phyloP scores from a whole-genome alignment of 1,284 basidiomycete genomes.

The Austroboletus novae-zelandiae region DNA sequence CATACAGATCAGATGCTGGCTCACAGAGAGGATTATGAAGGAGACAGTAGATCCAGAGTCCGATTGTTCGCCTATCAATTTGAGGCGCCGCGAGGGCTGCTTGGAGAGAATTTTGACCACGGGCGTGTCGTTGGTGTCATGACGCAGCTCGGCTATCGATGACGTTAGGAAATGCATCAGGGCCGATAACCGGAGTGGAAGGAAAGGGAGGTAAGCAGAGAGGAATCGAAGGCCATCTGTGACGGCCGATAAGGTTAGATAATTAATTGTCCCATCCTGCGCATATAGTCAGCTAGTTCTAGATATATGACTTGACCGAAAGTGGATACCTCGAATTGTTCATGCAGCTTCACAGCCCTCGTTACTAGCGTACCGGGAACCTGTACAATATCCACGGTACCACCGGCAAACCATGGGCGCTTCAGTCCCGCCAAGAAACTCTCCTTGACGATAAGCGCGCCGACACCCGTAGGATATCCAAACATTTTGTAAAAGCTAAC shows the following conservation, averaged over 20 bases:
- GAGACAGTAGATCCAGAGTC: conserved; percentile 67
- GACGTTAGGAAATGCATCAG: conserved; percentile 56
- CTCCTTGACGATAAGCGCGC: conserved; percentile 74
- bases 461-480: conserved; percentile 83
- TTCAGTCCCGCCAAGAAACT: conserved; percentile 57
- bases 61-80: conserved; percentile 58
- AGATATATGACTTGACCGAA: not conserved
- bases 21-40: conserved; percentile 61
- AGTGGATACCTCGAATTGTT: conserved; percentile 69
- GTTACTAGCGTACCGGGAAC: conserved; percentile 71
- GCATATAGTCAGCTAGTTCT: conserved; percentile 11
- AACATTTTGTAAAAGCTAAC: conserved; percentile 90
- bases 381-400: conserved; percentile 78
- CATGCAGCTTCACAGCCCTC: conserved; percentile 54
- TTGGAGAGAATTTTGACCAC: conserved; percentile 67
- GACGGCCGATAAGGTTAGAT: conserved; percentile 68
- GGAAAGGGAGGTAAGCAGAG: conserved; percentile 71
- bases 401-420: conserved; percentile 83
- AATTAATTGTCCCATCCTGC: conserved; percentile 83
- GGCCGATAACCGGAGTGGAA: conserved; percentile 68
- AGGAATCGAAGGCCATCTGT: conserved; percentile 74
- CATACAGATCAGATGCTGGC: conserved; percentile 26
- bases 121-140: conserved; percentile 54
- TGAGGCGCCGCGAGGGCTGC: conserved; percentile 51
- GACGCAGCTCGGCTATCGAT: conserved; percentile 53